Conservation (phyloP, 176 grass and related monocot species). For the Lolium perenne region DNA sequence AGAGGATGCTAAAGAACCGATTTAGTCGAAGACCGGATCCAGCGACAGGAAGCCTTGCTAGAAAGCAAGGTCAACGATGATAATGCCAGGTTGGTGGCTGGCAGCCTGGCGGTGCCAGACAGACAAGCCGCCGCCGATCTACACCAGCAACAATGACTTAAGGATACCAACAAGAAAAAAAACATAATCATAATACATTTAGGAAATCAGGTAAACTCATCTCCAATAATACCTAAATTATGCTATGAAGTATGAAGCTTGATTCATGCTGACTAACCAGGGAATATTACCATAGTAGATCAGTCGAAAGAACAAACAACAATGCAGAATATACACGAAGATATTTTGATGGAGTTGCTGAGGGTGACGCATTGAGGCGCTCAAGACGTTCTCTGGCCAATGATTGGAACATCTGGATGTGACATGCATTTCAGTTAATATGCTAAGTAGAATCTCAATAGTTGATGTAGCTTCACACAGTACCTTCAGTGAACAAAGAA, state of each 20-base stretch:
- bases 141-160: neutral
- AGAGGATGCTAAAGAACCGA: neutral
- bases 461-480: conserved; percentile 24
- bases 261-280: conserved; percentile 43
- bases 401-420: conserved; percentile 88
- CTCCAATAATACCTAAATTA: conserved; percentile 9
- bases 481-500: conserved; percentile 99
- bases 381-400: conserved; percentile 95
- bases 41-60: neutral
- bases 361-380: conserved; percentile 79
- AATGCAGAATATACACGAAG: conserved; percentile 86
- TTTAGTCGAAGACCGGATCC: neutral
- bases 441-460: conserved; percentile 42
- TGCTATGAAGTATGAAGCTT: conserved; percentile 29
- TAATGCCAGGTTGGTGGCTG: neutral
- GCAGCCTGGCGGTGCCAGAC: neutral
- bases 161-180: neutral
- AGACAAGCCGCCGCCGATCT: neutral
- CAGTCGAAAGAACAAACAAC: conserved; percentile 78
- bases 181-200: neutral
- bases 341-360: conserved; percentile 85
- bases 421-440: conserved; percentile 54
- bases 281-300: conserved; percentile 93
- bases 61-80: conserved; percentile 2
- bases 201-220: neutral